These are phyloP conservation scores for Apiospora arundinis DNA, from an alignment of 2,329 filamentous ascomycete genomes.

Conservation along the genomic window DNA sequence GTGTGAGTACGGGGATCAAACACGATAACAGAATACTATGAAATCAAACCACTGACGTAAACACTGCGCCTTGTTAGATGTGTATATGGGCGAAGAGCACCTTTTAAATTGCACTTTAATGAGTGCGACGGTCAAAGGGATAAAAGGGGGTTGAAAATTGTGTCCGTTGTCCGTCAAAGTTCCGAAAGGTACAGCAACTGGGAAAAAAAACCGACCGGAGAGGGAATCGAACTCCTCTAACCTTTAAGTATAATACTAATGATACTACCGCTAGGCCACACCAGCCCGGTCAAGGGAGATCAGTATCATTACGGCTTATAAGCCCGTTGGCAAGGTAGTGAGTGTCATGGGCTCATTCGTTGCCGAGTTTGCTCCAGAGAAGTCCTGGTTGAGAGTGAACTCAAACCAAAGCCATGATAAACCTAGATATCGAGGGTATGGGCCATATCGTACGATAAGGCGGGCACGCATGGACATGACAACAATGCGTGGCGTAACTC, in stretches of 20 bases:
- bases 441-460: slow-evolving; percentile 53
- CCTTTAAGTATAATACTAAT: slow-evolving; percentile 4
- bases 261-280: slow-evolving; percentile 14
- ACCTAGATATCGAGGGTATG: slow-evolving; percentile 60
- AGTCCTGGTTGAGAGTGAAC: neutral
- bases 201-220: neutral
- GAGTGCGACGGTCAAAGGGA: neutral
- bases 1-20: too few species aligned
- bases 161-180: too few species aligned
- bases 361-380: neutral
- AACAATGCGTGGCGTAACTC: slow-evolving; percentile 55
- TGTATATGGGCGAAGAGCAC: too few species aligned
- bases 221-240: slow-evolving; percentile 12
- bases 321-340: neutral
- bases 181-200: too few species aligned
- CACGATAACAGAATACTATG: too few species aligned
- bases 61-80: too few species aligned
- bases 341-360: neutral
- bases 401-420: neutral
- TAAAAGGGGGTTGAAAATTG: neutral
- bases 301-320: neutral
- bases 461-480: slow-evolving; percentile 54
- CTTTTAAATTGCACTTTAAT: too few species aligned
- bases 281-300: neutral
- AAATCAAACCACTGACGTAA: too few species aligned